phyloP scores from a whole-genome alignment of 257 asterid genomes.

The Fraxinus cuspidata region DNA sequence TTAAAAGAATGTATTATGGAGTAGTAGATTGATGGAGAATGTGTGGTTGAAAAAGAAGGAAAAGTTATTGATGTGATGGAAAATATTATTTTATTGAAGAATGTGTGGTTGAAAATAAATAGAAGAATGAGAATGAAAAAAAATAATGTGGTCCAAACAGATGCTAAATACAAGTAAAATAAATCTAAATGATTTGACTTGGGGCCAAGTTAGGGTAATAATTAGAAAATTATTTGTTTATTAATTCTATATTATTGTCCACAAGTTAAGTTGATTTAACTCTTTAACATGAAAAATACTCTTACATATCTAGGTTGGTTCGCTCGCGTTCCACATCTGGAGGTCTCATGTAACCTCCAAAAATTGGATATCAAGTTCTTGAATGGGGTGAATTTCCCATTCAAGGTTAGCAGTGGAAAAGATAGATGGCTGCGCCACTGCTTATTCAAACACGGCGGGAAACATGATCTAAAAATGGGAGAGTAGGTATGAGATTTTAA shows the following conservation, averaged over 20 bases:
- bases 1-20: too few relatives aligned
- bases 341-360: neutral
- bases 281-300: neutral
- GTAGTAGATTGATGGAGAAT: too few relatives aligned
- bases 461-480: neutral
- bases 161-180: neutral
- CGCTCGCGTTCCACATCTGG: neutral
- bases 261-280: neutral
- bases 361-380: neutral
- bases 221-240: neutral
- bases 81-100: too few relatives aligned
- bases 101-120: too few relatives aligned
- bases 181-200: slow-evolving; percentile 15
- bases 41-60: too few relatives aligned
- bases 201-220: slow-evolving; percentile 5
- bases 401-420: neutral
- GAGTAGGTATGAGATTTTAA: neutral
- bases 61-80: too few relatives aligned
- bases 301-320: neutral
- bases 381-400: neutral
- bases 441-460: neutral
- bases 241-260: neutral
- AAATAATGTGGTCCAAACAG: too few relatives aligned
- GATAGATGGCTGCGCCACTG: neutral
- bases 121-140: too few relatives aligned